A percentile compares a stretch with the other conserved stretches of the same genome.
These are phyloP conservation scores for Fomitopsis pulvina DNA, from an alignment of 768 basidiomycete species.

Conservation along the genomic window DNA sequence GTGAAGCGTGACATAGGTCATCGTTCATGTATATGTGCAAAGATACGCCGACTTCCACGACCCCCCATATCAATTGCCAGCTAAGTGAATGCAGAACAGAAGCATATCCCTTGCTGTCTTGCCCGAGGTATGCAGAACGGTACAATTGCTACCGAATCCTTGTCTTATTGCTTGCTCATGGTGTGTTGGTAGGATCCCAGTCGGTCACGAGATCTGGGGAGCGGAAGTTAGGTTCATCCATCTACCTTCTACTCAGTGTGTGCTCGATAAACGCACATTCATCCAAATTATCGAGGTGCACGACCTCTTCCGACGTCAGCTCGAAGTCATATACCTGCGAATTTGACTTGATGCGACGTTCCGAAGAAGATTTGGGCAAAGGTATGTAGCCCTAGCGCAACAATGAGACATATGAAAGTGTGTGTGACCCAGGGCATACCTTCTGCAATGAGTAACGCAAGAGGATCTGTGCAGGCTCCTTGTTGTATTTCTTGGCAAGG, in stretches of 20 bases:
- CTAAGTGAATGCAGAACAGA: too few species aligned
- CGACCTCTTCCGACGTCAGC: conserved; percentile 43
- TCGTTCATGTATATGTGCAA: too few species aligned
- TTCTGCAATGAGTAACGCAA: conserved; percentile 78
- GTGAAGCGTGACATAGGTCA: too few species aligned
- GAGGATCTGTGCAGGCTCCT: conserved; percentile 51
- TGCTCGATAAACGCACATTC: conserved; percentile 44
- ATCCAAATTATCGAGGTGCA: conserved; percentile 43
- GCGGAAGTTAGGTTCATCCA: not conserved
- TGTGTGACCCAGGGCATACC: conserved; percentile 27
- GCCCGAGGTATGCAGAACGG: too few species aligned
- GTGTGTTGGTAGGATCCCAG: conserved; percentile 22
- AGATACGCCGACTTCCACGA: too few species aligned
- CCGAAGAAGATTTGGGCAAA: conserved; percentile 56
- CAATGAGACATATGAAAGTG: not conserved
- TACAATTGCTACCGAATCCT: too few species aligned
- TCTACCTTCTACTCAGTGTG: not conserved
- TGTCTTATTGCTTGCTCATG: conserved; percentile 6
- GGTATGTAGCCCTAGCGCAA: conserved; percentile 45
- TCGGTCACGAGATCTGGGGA: conserved; percentile 21
- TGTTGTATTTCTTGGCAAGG: conserved; percentile 48
- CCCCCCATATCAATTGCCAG: too few species aligned
- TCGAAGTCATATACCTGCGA: conserved; percentile 58
- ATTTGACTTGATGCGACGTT: conserved; percentile 50
- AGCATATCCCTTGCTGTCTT: too few species aligned